Conservation (phyloP, 148 eudicot species). For the Cornus florida region DNA sequence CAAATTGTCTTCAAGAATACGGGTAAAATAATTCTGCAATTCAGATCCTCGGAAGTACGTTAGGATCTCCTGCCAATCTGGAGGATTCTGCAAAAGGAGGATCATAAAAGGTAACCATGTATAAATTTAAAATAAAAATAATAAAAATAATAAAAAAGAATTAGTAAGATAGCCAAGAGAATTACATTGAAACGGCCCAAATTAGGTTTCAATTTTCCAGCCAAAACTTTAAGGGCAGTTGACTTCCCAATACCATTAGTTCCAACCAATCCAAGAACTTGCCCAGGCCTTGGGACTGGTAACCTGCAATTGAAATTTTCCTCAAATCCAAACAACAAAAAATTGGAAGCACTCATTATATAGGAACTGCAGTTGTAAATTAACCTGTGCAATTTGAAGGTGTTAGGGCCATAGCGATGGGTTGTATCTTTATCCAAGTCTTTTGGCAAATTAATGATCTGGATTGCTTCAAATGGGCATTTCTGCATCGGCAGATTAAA, state of each 20-base stretch:
- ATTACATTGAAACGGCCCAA: conserved; percentile 85
- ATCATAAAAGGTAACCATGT: not conserved
- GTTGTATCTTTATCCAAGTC: conserved; percentile 97
- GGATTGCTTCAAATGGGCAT: conserved; percentile 99
- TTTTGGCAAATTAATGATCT: conserved; percentile 91
- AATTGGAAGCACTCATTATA: not conserved
- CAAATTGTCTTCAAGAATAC: conserved; percentile 85
- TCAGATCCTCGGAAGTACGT: conserved; percentile 87
- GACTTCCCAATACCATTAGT: conserved; percentile 99
- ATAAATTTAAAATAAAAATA: not conserved
- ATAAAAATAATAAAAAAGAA: not conserved
- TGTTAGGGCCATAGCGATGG: conserved; percentile 96
- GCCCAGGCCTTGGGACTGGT: conserved; percentile 98
- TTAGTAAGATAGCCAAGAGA: not conserved
- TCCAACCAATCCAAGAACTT: conserved; percentile 99
- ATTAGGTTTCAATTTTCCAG: conserved; percentile 96
- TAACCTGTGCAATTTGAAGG: conserved; percentile 93
- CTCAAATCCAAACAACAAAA: conserved; percentile 2
- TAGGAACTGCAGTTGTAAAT: conserved; percentile 12
- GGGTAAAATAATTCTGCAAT: conserved; percentile 86
- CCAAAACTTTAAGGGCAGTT: conserved; percentile 96
- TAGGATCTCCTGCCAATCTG: conserved; percentile 93
- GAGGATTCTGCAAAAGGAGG: conserved; percentile 68
- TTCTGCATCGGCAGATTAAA: conserved; percentile 53
- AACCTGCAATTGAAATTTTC: conserved; percentile 48